A percentile compares a stretch with the other conserved stretches of the same genome.
These are phyloP conservation scores for Psilocybe sp. DNA, from an alignment of 768 basidiomycete species.

Conservation along the genomic window DNA sequence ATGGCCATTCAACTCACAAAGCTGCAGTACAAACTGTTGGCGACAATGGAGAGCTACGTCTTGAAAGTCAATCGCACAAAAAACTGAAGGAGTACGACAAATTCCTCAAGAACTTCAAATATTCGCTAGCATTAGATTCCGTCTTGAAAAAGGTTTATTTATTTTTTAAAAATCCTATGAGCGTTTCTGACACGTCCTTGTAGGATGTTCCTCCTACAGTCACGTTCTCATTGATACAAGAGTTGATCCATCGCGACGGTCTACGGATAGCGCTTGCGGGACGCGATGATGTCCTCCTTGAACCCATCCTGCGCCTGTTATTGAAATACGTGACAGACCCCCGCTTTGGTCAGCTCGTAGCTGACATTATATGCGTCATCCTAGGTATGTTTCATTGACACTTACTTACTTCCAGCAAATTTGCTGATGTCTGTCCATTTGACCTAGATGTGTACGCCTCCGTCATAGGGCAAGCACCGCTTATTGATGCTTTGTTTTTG, in stretches of 20 bases:
- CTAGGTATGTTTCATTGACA: slow-evolving; percentile 62
- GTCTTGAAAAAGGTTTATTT: slow-evolving; percentile 75
- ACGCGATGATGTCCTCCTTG: slow-evolving; percentile 90
- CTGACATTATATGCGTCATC: slow-evolving; percentile 75
- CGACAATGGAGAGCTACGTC: slow-evolving; percentile 72
- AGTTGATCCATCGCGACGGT: slow-evolving; percentile 90
- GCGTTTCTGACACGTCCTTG: slow-evolving; percentile 1
- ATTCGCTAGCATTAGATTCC: slow-evolving; percentile 90
- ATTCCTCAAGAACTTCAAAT: slow-evolving; percentile 88
- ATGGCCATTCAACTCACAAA: slow-evolving; percentile 3
- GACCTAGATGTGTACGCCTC: slow-evolving; percentile 83
- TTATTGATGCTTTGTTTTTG: slow-evolving; percentile 84
- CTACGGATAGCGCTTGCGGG: slow-evolving; percentile 82
- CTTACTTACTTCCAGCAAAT: not conserved
- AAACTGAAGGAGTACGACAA: slow-evolving; percentile 85
- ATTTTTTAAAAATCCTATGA: not conserved
- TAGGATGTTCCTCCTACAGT: slow-evolving; percentile 83
- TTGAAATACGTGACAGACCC: slow-evolving; percentile 85
- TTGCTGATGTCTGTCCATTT: slow-evolving; percentile 6
- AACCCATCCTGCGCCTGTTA: slow-evolving; percentile 86
- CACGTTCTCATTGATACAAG: slow-evolving; percentile 88
- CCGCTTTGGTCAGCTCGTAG: slow-evolving; percentile 87
- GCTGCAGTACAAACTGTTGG: slow-evolving; percentile 39
- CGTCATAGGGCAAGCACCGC: slow-evolving; percentile 90
- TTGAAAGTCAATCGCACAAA: slow-evolving; percentile 69